Conservation (phyloP, 306 rosid species). For the Acacia acuminata region DNA sequence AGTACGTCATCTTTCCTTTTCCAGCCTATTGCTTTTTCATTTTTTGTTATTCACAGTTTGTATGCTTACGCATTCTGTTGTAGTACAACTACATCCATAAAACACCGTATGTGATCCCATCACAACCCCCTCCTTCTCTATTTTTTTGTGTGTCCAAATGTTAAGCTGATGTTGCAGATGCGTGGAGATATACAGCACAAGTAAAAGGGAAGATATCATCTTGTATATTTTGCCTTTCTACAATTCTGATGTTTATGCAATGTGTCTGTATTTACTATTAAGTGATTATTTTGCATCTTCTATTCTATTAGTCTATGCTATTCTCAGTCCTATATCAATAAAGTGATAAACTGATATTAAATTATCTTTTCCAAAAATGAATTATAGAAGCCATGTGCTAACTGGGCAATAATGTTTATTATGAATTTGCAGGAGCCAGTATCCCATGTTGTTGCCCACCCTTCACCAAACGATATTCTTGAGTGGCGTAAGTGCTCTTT, state of each 20-base stretch:
- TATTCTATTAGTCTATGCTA: slow-evolving; percentile 2
- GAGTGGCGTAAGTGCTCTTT: slow-evolving; percentile 92
- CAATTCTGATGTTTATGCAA: neutral
- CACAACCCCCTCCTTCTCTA: neutral
- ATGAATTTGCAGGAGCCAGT: slow-evolving; percentile 82
- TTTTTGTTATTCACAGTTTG: slow-evolving; percentile 1
- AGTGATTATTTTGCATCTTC: slow-evolving; percentile 4
- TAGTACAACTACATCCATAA: neutral
- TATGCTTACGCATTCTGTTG: slow-evolving; percentile 10
- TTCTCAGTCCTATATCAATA: neutral
- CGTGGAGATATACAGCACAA: slow-evolving; percentile 18
- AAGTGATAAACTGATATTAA: slow-evolving; percentile 1
- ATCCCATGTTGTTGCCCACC: slow-evolving; percentile 91
- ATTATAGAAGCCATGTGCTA: neutral
- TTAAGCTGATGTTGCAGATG: slow-evolving; percentile 21
- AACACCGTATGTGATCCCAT: neutral
- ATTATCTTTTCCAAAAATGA: neutral
- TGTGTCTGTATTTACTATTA: neutral
- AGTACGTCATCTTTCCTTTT: slow-evolving; percentile 45
- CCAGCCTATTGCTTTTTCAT: slow-evolving; percentile 4
- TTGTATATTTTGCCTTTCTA: slow-evolving; percentile 22
- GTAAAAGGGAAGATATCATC: neutral
- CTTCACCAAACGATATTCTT: slow-evolving; percentile 92
- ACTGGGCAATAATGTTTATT: slow-evolving; percentile 22
- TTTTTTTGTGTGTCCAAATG: neutral